These are phyloP conservation scores for Dothideomycetidae sp. DNA, from an alignment of 2,329 filamentous ascomycete species.

Conservation along the genomic window DNA sequence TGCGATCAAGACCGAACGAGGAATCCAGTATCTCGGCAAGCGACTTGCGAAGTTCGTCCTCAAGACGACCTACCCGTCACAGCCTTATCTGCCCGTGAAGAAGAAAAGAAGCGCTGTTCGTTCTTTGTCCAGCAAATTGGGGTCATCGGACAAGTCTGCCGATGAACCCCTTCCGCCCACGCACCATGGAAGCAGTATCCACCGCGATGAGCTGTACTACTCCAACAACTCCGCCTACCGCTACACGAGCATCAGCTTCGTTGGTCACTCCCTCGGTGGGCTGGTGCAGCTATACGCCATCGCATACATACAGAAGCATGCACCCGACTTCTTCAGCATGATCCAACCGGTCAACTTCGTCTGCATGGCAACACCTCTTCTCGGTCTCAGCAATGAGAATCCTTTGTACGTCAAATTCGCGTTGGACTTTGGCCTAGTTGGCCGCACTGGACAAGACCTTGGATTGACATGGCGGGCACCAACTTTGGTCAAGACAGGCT, in stretches of 20 bases:
- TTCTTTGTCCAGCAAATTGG: conserved; percentile 33
- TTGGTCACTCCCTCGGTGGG: conserved; percentile 82
- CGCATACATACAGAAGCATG: conserved; percentile 93
- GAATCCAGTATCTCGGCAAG: conserved; percentile 95
- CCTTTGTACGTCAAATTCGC: conserved; percentile 95
- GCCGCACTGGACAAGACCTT: conserved; percentile 88
- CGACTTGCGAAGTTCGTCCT: conserved; percentile 83
- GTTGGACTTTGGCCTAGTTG: conserved; percentile 87
- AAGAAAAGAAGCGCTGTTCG: conserved; percentile 37
- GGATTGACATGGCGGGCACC: conserved; percentile 89
- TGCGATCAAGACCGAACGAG: conserved; percentile 77
- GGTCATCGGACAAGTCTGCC: conserved; percentile 32
- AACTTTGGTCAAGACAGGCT: conserved; percentile 69
- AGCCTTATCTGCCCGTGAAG: conserved; percentile 64
- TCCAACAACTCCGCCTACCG: conserved; percentile 50
- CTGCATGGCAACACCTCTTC: conserved; percentile 68
- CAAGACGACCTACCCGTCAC: conserved; percentile 82
- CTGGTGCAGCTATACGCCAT: conserved; percentile 87
- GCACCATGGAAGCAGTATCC: conserved; percentile 50
- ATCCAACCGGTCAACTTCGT: conserved; percentile 88
- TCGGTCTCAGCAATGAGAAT: conserved; percentile 93
- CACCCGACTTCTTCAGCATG: conserved; percentile 72
- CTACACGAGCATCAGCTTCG: conserved; percentile 88
- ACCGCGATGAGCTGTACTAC: conserved; percentile 27
- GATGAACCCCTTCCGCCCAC: conserved; percentile 24